phyloP scores from a whole-genome alignment of 2,329 filamentous ascomycete species.

The Xylariaceae sp. region DNA sequence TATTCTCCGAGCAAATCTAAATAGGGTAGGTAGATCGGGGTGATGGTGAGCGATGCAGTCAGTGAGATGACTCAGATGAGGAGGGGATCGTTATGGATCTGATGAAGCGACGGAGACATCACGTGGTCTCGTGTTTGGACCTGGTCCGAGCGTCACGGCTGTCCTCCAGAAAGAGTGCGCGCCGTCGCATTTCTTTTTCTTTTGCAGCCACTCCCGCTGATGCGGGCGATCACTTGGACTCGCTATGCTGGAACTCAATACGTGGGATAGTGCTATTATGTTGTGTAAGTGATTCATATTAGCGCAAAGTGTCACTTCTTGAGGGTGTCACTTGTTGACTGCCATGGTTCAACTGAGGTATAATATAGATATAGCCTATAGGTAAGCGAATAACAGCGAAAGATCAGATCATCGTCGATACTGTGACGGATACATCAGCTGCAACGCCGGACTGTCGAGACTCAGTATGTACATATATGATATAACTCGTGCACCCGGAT shows the following conservation, averaged over 20 bases:
- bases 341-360: no score
- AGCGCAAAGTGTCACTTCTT: no score
- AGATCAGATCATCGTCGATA: no score
- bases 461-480: not conserved
- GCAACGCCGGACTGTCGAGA: no score
- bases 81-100: not conserved
- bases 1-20: no score
- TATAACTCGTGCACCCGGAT: not conserved
- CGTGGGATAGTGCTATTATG: not conserved
- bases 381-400: no score
- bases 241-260: not conserved
- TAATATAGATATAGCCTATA: no score
- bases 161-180: slow-evolving; percentile 4
- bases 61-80: not conserved
- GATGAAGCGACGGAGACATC: not conserved
- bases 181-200: slow-evolving; percentile 7
- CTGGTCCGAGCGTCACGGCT: not conserved
- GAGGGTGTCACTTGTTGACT: no score
- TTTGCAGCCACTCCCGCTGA: slow-evolving; percentile 18
- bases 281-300: not conserved
- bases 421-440: no score
- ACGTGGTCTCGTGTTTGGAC: slow-evolving; percentile 2
- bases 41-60: not conserved
- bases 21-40: no score
- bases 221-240: slow-evolving; percentile 17